Evolutionary conservation across 805 yeast species (phyloP).

Genomic region (Kodamaea lidongshanica): DNA sequence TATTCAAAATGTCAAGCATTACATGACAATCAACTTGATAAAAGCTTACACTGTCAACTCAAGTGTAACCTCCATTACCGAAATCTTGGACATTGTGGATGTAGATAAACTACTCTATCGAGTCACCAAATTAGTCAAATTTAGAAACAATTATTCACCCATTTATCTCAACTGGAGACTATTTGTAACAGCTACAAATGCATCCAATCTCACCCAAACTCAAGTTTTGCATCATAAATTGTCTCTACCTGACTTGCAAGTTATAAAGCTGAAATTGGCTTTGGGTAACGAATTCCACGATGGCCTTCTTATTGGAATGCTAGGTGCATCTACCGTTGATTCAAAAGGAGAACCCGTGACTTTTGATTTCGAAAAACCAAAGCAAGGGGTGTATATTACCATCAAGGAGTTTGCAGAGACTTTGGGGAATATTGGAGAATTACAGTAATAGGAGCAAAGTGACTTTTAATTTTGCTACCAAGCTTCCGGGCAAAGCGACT

Average conservation of each 20-base stretch:
- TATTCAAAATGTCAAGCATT: constrained; percentile 16
- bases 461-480: too few relatives aligned
- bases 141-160: constrained; percentile 23
- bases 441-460: constrained; percentile 15
- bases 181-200: constrained; percentile 21
- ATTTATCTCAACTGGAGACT: constrained; percentile 31
- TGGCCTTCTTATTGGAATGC: constrained; percentile 35
- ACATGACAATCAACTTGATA: constrained; percentile 22
- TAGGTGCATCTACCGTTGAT: constrained; percentile 28
- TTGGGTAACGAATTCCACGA: constrained; percentile 29
- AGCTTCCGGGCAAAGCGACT: too few relatives aligned
- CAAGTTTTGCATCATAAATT: constrained; percentile 14
- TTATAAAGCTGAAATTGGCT: constrained; percentile 22
- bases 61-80: constrained; percentile 10
- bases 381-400: constrained; percentile 22
- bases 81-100: constrained; percentile 35
- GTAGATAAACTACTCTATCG: constrained; percentile 32
- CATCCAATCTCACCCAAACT: constrained; percentile 1
- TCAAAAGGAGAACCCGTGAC: constrained; percentile 23
- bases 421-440: constrained; percentile 35
- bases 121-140: constrained; percentile 23
- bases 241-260: constrained; percentile 24
- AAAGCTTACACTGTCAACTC: constrained; percentile 25
- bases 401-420: constrained; percentile 40
- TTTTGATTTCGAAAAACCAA: constrained; percentile 22